Conservation (phyloP, 768 basidiomycete genomes). For the Boletus rufocinnamomeus region DNA sequence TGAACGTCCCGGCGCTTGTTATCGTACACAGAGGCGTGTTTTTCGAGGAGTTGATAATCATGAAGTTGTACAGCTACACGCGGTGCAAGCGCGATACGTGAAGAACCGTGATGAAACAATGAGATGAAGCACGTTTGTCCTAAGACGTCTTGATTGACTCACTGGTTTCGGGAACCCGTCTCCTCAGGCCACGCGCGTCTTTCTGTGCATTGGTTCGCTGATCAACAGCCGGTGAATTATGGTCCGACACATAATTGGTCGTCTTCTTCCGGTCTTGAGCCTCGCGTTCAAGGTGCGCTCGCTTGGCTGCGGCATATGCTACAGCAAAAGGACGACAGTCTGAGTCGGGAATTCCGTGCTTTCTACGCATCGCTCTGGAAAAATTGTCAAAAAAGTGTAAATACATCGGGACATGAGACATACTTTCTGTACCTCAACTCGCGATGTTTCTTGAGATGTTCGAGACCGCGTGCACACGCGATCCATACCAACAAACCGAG, state of each 20-base stretch:
- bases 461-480: slow-evolving; percentile 41
- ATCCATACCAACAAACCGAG: slow-evolving; percentile 39
- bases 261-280: slow-evolving; percentile 42
- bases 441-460: slow-evolving; percentile 54
- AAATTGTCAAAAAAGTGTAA: slow-evolving; percentile 17
- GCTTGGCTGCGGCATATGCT: slow-evolving; percentile 74
- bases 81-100: slow-evolving; percentile 15
- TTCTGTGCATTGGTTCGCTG: slow-evolving; percentile 35
- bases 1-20: slow-evolving; percentile 21
- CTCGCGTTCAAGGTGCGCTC: slow-evolving; percentile 54
- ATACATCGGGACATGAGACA: slow-evolving; percentile 25
- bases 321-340: slow-evolving; percentile 85
- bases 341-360: slow-evolving; percentile 81
- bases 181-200: slow-evolving; percentile 43
- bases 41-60: slow-evolving; percentile 24
- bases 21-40: slow-evolving; percentile 14
- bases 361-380: slow-evolving; percentile 65
- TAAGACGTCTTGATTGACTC: slow-evolving; percentile 31
- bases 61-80: slow-evolving; percentile 27
- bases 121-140: slow-evolving; percentile 25
- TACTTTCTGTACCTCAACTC: slow-evolving; percentile 70
- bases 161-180: slow-evolving; percentile 50
- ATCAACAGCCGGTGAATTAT: slow-evolving; percentile 26
- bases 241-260: slow-evolving; percentile 28
- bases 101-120: slow-evolving; percentile 30